Evolutionary conservation across 73 alveolate species (phyloP), one percentile per base, ranked within the genome.

Genomic region (Paramecium bursaria): DNA sequence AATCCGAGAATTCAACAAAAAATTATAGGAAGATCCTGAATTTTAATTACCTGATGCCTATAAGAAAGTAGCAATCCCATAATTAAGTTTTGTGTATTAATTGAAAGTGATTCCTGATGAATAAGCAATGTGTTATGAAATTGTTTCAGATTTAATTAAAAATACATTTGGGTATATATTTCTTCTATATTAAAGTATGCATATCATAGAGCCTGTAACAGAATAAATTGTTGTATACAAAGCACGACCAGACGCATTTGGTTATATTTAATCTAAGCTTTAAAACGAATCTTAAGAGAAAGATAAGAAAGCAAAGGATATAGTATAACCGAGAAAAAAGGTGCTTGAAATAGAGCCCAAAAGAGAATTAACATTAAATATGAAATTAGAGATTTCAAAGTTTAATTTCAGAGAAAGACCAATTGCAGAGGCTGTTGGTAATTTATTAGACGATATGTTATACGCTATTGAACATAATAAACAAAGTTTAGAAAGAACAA

Each of bases 331-430:
- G 31, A 57, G 31, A 11, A 57, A 57, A 29, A 57, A 29, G 31
- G 76, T 57, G 1, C 76, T 57, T 27, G 76, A 57, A 27, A 57
- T 57, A n/a, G 76, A 57, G n/a, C 76, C 76, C 31, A 57, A 57
- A 57, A 57, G 76, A 27, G 47, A 57, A 14, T 57, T 33, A 44
- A 25, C 50, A 9, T 57, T 57, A 31, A 26, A 57, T 26, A 57
- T 57, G 76, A 57, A 57, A 57, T 11, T 57, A 21, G 76, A 27
- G n/a, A 57, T 57, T 0, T 48, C 76, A 13, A 29, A 57, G 14
- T 57, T 27, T 23, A 29, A 29, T 26, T 13, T 57, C 2, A 57
- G 39, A 57, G 76, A 57, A 29, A 57, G 39, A 57, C 17, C 39
- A 6, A 29, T 57, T 9, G 76, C 49, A n/a, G 76, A 57, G 4